Percentiles rank a stretch among this genome's conserved stretches.
Conservation (phyloP, 768 basidiomycete genomes). For the Lentinula aciculospora region DNA sequence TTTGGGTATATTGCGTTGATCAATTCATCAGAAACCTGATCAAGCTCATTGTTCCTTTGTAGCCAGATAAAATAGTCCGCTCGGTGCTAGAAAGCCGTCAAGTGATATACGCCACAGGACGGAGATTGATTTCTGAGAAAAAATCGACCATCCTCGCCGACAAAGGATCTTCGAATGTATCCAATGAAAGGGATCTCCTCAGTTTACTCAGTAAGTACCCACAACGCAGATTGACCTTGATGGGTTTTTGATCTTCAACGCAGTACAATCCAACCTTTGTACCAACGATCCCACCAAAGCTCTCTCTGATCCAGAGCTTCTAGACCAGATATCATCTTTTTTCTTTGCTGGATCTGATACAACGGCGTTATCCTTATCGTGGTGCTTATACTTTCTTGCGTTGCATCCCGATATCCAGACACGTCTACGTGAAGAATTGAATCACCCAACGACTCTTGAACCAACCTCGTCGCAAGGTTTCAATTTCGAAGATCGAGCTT, state of each 20-base stretch:
- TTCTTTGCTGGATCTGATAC: conserved; percentile 62
- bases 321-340: conserved; percentile 62
- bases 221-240: too few relatives aligned
- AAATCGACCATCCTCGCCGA: conserved; percentile 30
- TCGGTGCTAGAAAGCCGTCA: conserved; percentile 31
- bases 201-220: conserved; percentile 37
- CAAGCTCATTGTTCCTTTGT: not conserved
- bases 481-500: not conserved
- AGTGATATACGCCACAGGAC: conserved; percentile 35
- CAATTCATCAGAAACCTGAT: not conserved
- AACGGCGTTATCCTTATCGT: conserved; percentile 49
- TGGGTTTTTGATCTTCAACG: too few relatives aligned
- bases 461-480: conserved; percentile 9
- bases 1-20: conserved; percentile 31
- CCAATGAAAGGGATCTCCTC: conserved; percentile 40
- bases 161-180: conserved; percentile 21
- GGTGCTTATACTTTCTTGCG: conserved; percentile 53
- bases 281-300: conserved; percentile 29
- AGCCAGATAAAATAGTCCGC: conserved; percentile 38
- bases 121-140: conserved; percentile 37
- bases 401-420: conserved; percentile 48
- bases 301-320: conserved; percentile 55
- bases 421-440: conserved; percentile 48
- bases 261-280: conserved; percentile 59
- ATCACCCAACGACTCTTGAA: conserved; percentile 8